Evolutionary conservation across 2,329 filamentous ascomycete species (phyloP), one percentile per base, ranked within the genome.

Genomic region (Didymella pinodella): DNA sequence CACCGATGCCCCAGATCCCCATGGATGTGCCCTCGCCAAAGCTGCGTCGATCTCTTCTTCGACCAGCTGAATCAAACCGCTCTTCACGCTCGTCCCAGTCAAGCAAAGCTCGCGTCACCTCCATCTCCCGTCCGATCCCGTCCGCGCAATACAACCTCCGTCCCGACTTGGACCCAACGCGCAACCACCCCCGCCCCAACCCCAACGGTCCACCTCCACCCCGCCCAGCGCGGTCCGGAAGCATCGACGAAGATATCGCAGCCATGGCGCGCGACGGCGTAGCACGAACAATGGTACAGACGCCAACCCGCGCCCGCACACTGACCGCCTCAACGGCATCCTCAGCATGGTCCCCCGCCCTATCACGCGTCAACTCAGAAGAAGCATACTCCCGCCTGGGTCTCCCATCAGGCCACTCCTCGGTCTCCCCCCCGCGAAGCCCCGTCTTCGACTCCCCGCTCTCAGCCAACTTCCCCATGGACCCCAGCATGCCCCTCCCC

Each of bases 191-290:
- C 7, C 68, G 67, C 46, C 45, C 45, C 3, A 67, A 64, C 47
- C 67, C 51, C 1, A 2, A 29, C 1, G 63, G 65, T 1, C 61
- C 61, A 1, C 54, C 64, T 7, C 68, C 67, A 1, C 28, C 36
- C 0, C 67, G 66, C 5, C 68, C 68, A 11, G 20, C 43, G 1
- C 66, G 68, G 3, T 65, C 69, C 3, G 57, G 54, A 0, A 65
- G 58, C 29, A 51, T 68, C 11, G 67, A 67, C 14, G 49, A 63
- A 4, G 59, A 65, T 4, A 66, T 61, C 2, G 18, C 64, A 2
- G 57, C 56, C 6, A 55, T 69, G n/a, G 65, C 62, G 59, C 64
- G 52, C 10, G 61, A 66, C 7, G 43, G 45, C 10, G 51, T 52
- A 7, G 55, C 59, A 1, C 67, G 68, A 40, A 65, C 66, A 58